A percentile compares a stretch with the other conserved stretches of the same genome.
Conservation (phyloP, 176 grass and related monocot species). For the Urochloa ruziziensis region DNA sequence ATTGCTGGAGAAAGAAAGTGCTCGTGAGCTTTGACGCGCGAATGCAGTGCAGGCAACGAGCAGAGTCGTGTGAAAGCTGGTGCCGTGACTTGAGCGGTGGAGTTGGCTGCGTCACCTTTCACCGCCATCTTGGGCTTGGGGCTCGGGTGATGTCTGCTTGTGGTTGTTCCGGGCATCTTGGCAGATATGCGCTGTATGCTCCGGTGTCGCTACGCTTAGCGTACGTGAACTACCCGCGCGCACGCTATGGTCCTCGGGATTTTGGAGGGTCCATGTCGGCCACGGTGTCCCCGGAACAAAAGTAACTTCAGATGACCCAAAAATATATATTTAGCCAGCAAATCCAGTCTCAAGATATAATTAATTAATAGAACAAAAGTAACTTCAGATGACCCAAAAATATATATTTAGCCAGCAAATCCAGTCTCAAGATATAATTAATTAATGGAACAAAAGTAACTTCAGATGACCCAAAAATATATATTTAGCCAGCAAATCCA, state of each 20-base stretch:
- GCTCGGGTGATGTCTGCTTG: slow-evolving; percentile 14
- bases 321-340: too few relatives aligned
- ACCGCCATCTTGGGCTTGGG: not conserved
- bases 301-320: too few relatives aligned
- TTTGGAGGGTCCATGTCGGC: not conserved
- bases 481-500: too few relatives aligned
- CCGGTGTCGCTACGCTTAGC: not conserved
- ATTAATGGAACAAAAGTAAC: too few relatives aligned
- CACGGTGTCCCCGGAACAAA: too few relatives aligned
- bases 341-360: too few relatives aligned
- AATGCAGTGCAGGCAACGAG: not conserved
- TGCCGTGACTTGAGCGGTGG: not conserved
- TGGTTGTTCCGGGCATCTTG: slow-evolving; percentile 31
- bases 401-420: too few relatives aligned
- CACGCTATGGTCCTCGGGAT: not conserved
- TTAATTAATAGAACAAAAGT: too few relatives aligned
- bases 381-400: too few relatives aligned
- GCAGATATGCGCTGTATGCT: not conserved
- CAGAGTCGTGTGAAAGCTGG: not conserved
- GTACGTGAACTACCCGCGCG: not conserved
- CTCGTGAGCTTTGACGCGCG: not conserved
- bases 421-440: too few relatives aligned
- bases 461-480: too few relatives aligned
- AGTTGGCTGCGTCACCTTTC: not conserved
- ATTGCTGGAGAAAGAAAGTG: not conserved